Percentiles rank a stretch among this genome's conserved stretches.
phyloP scores from a whole-genome alignment of 345 rosid species.

The Tarenaya hassleriana region DNA sequence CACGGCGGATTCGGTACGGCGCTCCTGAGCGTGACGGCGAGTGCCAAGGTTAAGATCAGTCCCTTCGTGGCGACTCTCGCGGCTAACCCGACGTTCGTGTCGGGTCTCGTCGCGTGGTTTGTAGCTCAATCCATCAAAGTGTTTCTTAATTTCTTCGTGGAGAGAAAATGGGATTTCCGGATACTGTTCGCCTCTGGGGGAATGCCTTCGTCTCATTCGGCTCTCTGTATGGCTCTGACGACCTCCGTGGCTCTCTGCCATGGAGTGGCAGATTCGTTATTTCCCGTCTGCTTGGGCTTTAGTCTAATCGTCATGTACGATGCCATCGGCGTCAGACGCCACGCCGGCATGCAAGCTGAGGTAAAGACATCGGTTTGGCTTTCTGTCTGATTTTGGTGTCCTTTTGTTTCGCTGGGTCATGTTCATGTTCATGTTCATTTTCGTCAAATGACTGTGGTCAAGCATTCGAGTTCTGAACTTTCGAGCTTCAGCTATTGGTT shows the following conservation, averaged over 20 bases:
- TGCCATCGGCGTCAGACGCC: constrained; percentile 91
- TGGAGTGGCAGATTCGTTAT: constrained; percentile 80
- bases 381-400: neutral
- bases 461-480: too few species aligned
- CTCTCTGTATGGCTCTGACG: constrained; percentile 83
- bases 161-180: constrained; percentile 83
- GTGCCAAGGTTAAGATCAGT: constrained; percentile 49
- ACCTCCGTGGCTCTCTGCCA: constrained; percentile 88
- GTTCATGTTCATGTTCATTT: neutral
- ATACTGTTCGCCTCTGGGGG: constrained; percentile 78
- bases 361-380: constrained; percentile 26
- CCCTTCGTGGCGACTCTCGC: constrained; percentile 53
- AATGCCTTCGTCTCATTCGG: constrained; percentile 95
- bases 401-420: too few species aligned
- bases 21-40: constrained; percentile 46
- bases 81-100: constrained; percentile 59
- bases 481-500: too few species aligned
- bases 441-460: constrained; percentile 11
- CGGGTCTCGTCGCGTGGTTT: constrained; percentile 60
- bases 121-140: constrained; percentile 56
- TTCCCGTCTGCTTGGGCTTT: constrained; percentile 93
- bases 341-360: constrained; percentile 98
- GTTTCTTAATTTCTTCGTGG: constrained; percentile 70
- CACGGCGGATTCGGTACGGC: constrained; percentile 44
- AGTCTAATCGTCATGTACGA: constrained; percentile 94